Base-by-base conservation (phyloP, 2,329 filamentous ascomycete genomes). In the Aspergillus ustus region DNA sequence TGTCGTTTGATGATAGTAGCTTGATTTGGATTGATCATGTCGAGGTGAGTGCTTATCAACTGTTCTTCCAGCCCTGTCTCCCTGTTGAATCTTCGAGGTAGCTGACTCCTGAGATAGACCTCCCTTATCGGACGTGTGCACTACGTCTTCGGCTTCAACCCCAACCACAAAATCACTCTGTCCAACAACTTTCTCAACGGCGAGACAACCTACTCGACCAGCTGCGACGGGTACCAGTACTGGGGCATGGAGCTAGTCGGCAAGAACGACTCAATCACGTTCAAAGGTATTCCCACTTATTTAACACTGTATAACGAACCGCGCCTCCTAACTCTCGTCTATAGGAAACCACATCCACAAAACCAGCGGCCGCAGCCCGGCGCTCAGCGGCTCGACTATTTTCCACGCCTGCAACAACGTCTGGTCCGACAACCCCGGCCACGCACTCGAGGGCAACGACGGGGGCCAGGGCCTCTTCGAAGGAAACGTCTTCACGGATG, bases 171-270 rank as follows among this genome's bases (percentile, higher is more conserved):
- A 67, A 20, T 60, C 0, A 60, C 58, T 19, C 31, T 60, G 1
- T 60, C 58, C 20, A 60, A 60, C 37, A 60, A 59, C 52, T 64
- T 62, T 43, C 82, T 88, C 65, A 84, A 88, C 65, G 85, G 85
- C 52, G 71, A 72, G 44, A 81, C 81, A 28, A 73, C 73, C 40
- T 87, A 79, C 78, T 86, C 84, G 3, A 80, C 85, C 7, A 81
- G 79, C 40, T 87, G 85, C 74, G 79, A 87, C 69, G 78, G 76
- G 29, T 78, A 84, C 71, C 84, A 86, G 74, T 86, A 87, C 80
- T 87, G 85, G 84, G 66, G 65, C 17, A 83, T 84, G 74, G 79
- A 87, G 62, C 81, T 65, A 2, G 61, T 80, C 51, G 85, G 85
- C 25, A 78, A 79, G 54, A 79, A 76, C 69, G 85, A 87, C 72